A percentile compares a stretch with the other conserved stretches of the same genome.
Evolutionary conservation across 768 basidiomycete genomes (phyloP).

Genomic region (Dendrothele bispora): DNA sequence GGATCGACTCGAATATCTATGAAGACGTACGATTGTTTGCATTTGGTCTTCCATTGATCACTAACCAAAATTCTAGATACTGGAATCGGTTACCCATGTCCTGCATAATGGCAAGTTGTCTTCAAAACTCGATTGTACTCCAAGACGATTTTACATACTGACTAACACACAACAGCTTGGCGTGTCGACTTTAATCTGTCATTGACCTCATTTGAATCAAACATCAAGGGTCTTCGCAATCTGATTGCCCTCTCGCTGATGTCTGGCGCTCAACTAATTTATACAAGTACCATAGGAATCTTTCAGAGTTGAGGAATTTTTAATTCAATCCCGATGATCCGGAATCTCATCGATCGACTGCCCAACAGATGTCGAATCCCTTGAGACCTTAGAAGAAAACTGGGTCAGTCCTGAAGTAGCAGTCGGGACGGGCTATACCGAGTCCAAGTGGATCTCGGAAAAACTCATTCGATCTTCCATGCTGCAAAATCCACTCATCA

Average conservation of each 20-base stretch:
- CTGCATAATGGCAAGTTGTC: too few species aligned
- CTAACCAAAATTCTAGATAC: too few species aligned
- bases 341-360: constrained; percentile 36
- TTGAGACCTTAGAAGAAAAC: constrained; percentile 25
- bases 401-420: constrained; percentile 20
- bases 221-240: constrained; percentile 32
- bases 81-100: too few species aligned
- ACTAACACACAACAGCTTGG: constrained; percentile 42
- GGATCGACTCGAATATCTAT: background rate
- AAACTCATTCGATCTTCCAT: constrained; percentile 26
- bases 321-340: too few species aligned
- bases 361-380: constrained; percentile 11
- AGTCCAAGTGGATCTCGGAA: constrained; percentile 36
- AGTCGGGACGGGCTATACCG: constrained; percentile 35
- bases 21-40: too few species aligned
- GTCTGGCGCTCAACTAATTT: too few species aligned
- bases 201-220: constrained; percentile 38
- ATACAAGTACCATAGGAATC: too few species aligned
- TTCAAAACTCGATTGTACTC: too few species aligned
- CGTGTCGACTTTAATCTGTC: constrained; percentile 42
- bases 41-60: too few species aligned
- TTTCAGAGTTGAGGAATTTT: too few species aligned
- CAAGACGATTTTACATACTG: too few species aligned
- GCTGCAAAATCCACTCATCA: too few species aligned
- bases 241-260: constrained; percentile 28